phyloP scores from a whole-genome alignment of 306 rosid species.

The Cyclanthera cordifolia region DNA sequence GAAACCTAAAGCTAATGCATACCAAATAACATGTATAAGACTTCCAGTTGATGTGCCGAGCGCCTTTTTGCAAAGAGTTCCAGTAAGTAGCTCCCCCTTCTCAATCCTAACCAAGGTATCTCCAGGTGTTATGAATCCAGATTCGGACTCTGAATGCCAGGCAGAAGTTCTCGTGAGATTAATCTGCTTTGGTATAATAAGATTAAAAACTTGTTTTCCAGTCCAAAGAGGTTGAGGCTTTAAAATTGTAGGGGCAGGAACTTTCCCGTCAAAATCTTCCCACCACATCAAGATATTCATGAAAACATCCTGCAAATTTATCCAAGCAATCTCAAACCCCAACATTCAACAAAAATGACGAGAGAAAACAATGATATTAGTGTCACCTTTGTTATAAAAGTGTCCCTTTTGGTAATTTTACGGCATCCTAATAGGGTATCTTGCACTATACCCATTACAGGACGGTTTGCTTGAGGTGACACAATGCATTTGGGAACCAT shows the following conservation, averaged over 20 bases:
- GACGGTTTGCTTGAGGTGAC: conserved; percentile 91
- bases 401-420: conserved; percentile 91
- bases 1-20: too few species aligned
- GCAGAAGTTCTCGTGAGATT: conserved; percentile 79
- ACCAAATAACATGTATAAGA: conserved; percentile 97
- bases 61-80: conserved; percentile 92
- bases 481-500: conserved; percentile 99
- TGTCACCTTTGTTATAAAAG: conserved; percentile 77
- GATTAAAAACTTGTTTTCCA: conserved; percentile 95
- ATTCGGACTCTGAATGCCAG: conserved; percentile 79
- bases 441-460: conserved; percentile 98
- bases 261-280: conserved; percentile 98
- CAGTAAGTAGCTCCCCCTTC: conserved; percentile 82
- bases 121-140: conserved; percentile 76
- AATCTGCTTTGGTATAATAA: conserved; percentile 86
- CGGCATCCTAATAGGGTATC: conserved; percentile 89
- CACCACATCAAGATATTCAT: conserved; percentile 99
- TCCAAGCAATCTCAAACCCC: too few species aligned
- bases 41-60: conserved; percentile 91
- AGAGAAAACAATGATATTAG: not conserved
- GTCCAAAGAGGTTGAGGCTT: conserved; percentile 99
- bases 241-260: conserved; percentile 85
- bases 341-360: not conserved
- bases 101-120: conserved; percentile 92
- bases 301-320: conserved; percentile 68